Base-by-base conservation (phyloP, 129 eudicot genomes). In the Silybum marianum region DNA sequence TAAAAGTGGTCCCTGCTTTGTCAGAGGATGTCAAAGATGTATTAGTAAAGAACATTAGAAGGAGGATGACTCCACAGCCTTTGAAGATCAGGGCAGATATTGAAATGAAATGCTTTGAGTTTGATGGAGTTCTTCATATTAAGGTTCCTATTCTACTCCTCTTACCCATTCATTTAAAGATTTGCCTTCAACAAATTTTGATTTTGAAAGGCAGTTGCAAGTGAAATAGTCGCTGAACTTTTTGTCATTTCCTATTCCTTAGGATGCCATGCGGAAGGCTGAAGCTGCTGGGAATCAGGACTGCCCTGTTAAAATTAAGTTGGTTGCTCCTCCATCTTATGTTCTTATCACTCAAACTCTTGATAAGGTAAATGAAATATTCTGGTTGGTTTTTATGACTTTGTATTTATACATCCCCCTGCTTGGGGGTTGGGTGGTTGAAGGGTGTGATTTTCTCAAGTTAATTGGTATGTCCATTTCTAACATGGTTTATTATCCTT, bases 201-300 rank as follows among this genome's bases (percentile, higher is more conserved):
- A 58, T 79, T 51, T 40, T 46, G 69, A 73, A 44, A 81, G 63
- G 74, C 58, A 28, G 78, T 40, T 70, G 19, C 36, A 77, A 85
- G 79, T 84, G 75, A 36, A 72, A 60, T 69, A 46, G 71, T 54
- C 26, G 38, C 40, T 42, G 1, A 19, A 66, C 32, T 44, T 54
- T 34, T 78, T 25, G 48, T 74, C 14, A 65, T 69, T 73, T 9
- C 30, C 32, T 73, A 75, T 71, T 77, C 14, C 83, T 12, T 81
- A 95, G 98, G 97, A 85, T 75, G 98, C 98, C 18, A 95, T 95
- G 97, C 90, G 97, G 79, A 95, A 95, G 81, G 98, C 98, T 22
- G 97, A 95, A 87, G 97, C 99, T 86, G 97, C 93, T 82, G 99
- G 99, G 21, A 92, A 87, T 77, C 76, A 90, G 46, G 97, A 95